These are phyloP conservation scores for Parasitella parasitica DNA, from an alignment of 371 early-diverging fungal species.

Conservation along the genomic window DNA sequence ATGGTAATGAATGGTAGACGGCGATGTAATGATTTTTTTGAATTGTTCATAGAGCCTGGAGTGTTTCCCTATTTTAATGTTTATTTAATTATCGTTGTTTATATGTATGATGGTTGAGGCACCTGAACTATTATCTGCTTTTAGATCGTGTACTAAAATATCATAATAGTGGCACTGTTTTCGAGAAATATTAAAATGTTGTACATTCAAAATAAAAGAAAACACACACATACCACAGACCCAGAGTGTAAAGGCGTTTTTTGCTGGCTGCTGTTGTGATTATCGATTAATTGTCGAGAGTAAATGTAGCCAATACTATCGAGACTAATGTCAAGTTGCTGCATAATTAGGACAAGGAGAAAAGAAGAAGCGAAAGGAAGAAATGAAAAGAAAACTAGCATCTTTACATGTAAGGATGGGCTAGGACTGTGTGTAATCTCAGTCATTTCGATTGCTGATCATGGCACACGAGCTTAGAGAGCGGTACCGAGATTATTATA, in stretches of 20 bases:
- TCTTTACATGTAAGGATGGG: not conserved
- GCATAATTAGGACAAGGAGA: constrained; percentile 6
- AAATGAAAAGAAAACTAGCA: not conserved
- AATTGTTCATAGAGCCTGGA: constrained; percentile 11
- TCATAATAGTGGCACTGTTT: constrained; percentile 24
- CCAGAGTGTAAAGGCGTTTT: not conserved
- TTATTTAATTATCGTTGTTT: not conserved
- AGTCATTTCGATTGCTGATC: not conserved
- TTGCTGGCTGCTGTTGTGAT: not conserved
- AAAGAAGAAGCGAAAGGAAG: not conserved
- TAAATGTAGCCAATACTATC: constrained; percentile 24
- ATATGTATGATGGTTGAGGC: not conserved
- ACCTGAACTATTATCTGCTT: constrained; percentile 5
- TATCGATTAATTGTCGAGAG: constrained; percentile 13
- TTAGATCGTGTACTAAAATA: constrained; percentile 19
- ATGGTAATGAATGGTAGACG: constrained; percentile 1
- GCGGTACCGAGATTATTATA: not conserved
- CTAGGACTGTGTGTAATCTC: not conserved
- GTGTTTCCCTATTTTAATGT: constrained; percentile 2
- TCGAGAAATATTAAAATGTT: not conserved
- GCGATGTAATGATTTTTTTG: constrained; percentile 9
- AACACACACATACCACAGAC: constrained; percentile 14
- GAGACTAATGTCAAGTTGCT: constrained; percentile 18
- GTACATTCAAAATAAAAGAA: not conserved
- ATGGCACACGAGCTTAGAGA: not conserved